Evolutionary conservation across 2,329 filamentous ascomycete genomes (phyloP), one percentile per base, ranked within the genome.

Genomic region (Teratosphaeria destructans): DNA sequence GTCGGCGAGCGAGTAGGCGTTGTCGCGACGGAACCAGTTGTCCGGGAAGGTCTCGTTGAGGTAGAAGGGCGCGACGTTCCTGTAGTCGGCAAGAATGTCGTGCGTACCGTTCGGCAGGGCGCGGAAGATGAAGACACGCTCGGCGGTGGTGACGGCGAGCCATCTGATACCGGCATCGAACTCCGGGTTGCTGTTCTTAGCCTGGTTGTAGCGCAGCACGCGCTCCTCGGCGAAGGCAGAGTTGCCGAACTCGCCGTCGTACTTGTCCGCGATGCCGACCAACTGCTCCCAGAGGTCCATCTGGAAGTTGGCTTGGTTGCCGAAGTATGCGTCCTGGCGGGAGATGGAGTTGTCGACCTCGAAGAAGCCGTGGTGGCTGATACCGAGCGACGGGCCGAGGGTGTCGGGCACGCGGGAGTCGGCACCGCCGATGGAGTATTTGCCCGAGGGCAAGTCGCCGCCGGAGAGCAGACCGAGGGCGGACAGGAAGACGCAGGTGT

Each of bases 111-210:
- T 69, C 16, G 67, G 61, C 52, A 70, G 60, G 23, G 62, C 65
- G 34, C 62, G 62, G 62, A 65, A 70, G 60, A 70, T 64, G 60
- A 69, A 69, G 56, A 68, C 67, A 49, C 67, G 65, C 61, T 70
- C 67, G 29, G 66, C 67, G 53, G 62, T 64, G 16, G 67, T 64
- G 56, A 69, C 66, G 39, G 61, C 64, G 29, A 68, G 60, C 66
- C 66, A 68, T 49, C 62, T 37, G 34, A 64, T 59, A 56, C 67
- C 67, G 27, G 66, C 67, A 57, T 65, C 60, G 58, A 69, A 68
- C 34, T 64, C 52, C 5, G 67, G 67, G 64, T 68, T 69, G 57
- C 59, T 69, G 23, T 64, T 60, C 56, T 65, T 64, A 16, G 67
- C 66, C 58, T 67, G 61, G 60, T 68, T 65, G 64, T 68, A 69